phyloP scores from a whole-genome alignment of 2,329 filamentous ascomycete species.

The Claviceps digitariae region DNA sequence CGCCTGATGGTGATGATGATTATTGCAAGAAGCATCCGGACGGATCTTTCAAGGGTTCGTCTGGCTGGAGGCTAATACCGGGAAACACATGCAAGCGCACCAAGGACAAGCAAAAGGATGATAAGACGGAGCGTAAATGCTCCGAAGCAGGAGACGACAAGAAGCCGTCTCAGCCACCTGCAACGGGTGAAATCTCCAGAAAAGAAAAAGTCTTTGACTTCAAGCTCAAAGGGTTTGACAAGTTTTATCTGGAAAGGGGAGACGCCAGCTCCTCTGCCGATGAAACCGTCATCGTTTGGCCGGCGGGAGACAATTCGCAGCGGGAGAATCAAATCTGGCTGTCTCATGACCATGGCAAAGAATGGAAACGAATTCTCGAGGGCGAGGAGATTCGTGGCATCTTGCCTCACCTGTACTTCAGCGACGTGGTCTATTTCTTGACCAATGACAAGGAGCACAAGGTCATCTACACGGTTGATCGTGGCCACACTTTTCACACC shows the following conservation, averaged over 20 bases:
- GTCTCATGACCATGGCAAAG: slow-evolving; percentile 78
- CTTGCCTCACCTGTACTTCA: slow-evolving; percentile 65
- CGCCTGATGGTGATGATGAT: slow-evolving; percentile 49
- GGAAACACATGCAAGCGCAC: slow-evolving; percentile 58
- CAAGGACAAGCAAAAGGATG: slow-evolving; percentile 51
- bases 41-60: slow-evolving; percentile 69
- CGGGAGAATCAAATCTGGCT: slow-evolving; percentile 51
- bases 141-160: slow-evolving; percentile 36
- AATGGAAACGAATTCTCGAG: slow-evolving; percentile 58
- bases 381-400: slow-evolving; percentile 58
- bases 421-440: slow-evolving; percentile 77
- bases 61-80: slow-evolving; percentile 85
- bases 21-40: slow-evolving; percentile 53
- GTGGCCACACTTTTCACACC: slow-evolving; percentile 56
- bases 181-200: slow-evolving; percentile 52
- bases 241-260: slow-evolving; percentile 67
- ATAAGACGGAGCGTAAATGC: slow-evolving; percentile 63
- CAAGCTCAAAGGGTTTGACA: slow-evolving; percentile 35
- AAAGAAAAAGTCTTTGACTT: slow-evolving; percentile 51
- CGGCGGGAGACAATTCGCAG: slow-evolving; percentile 23
- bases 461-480: slow-evolving; percentile 71
- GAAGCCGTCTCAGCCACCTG: slow-evolving; percentile 31
- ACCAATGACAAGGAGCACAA: slow-evolving; percentile 39
- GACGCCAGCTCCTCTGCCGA: slow-evolving; percentile 50
- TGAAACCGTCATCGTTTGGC: slow-evolving; percentile 54